Conservation (phyloP, 371 early-diverging fungal species). For the Mucor circinelloides region DNA sequence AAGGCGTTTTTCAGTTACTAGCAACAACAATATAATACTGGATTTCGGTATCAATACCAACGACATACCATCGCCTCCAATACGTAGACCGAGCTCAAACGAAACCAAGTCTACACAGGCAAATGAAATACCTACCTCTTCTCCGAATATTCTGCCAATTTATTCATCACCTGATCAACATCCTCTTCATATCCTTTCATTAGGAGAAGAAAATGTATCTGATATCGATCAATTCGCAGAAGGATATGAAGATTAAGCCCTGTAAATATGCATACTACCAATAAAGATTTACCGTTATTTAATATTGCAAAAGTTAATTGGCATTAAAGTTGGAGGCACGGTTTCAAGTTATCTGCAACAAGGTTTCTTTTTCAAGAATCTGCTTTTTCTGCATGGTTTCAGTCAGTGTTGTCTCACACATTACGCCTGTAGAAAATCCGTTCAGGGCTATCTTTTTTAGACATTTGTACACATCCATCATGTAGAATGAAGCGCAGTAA, state of each 20-base stretch:
- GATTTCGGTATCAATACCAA: neutral
- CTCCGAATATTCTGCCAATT: neutral
- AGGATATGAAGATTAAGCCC: slow-evolving; percentile 30
- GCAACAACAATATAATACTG: neutral
- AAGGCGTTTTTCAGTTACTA: neutral
- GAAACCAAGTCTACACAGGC: neutral
- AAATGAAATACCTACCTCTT: neutral
- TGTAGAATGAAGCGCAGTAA: no score
- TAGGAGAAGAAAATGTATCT: slow-evolving; percentile 26
- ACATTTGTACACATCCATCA: no score
- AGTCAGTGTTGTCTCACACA: no score
- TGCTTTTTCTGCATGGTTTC: no score
- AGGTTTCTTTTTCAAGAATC: no score
- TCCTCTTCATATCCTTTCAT: neutral
- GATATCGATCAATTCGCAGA: slow-evolving; percentile 40
- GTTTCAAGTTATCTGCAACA: no score
- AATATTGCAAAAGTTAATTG: neutral
- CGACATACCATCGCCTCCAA: neutral
- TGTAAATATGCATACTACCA: neutral
- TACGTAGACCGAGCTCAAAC: neutral
- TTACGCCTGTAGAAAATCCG: no score
- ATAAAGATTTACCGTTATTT: neutral
- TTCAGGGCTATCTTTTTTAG: no score
- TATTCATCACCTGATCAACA: neutral
- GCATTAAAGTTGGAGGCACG: no score